Base-by-base conservation (phyloP, 306 rosid genomes). In the Vigna mungo region DNA sequence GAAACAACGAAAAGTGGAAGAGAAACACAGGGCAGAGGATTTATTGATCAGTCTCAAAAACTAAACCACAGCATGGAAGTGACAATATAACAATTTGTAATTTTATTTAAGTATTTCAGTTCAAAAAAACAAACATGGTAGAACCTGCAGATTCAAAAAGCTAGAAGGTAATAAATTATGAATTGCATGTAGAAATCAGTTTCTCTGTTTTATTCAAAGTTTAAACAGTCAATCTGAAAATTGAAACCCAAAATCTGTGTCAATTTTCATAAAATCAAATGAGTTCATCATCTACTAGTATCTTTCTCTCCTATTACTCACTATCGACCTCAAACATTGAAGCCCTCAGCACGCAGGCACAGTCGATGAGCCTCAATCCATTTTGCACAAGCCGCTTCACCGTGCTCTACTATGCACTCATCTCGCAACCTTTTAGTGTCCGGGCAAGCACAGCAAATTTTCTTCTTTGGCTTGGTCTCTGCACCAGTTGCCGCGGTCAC, bases 401-500 rank as follows among this genome's bases (percentile, higher is more conserved):
- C 98, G n/a, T 92, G 91, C 84, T 92, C 90, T 15, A 89, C 97
- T 16, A 95, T 87, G 82, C 98, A 95, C 71, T 95, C 97, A 77
- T 92, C 98, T 55, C 97, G 80, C 62, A 92, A 78, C 86, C 64
- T 89, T 78, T 90, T 92, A 25, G 88, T 82, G 18, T 90, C 97
- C 0, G 94, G 98, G 81, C 97, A 94, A 58, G 94, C 97, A 81
- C 97, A 94, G 17, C 98, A 94, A 14, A 92, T 90, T 80, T 89
- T 94, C 87, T 91, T 93, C 89, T 94, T 91, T 12, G 90, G 90
- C 79, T 88, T 90, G 34, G 89, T 71, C 23, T 90, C 92, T 21
- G 75, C 48, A 36, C 21, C 58, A 27, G 75, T 39, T 36, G 80
- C 68, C 15, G 27, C 20, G 23, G 70, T 54, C 21, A 79, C 51